Evolutionary conservation across 768 basidiomycete species (phyloP).

Genomic region (Lentinula sp.): DNA sequence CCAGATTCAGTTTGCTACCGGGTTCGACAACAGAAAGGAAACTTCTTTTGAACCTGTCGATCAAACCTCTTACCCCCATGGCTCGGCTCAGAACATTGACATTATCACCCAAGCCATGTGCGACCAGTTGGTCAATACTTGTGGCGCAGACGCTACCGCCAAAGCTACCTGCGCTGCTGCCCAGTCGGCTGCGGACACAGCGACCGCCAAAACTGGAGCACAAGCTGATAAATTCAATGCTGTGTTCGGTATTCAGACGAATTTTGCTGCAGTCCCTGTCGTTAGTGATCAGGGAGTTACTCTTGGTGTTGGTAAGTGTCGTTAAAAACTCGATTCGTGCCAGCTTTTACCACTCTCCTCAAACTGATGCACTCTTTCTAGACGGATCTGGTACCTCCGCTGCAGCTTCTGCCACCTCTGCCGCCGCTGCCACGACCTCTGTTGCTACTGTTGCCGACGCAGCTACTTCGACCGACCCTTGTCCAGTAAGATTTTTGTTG

Average conservation of each 20-base stretch:
- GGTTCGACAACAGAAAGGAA: conserved; percentile 53
- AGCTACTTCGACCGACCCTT: conserved; percentile 9
- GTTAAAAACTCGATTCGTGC: not conserved
- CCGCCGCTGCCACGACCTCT: not conserved
- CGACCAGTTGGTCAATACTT: conserved; percentile 44
- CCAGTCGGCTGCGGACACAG: conserved; percentile 32
- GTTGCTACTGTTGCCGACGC: not conserved
- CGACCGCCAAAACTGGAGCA: conserved; percentile 37
- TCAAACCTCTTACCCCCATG: conserved; percentile 41
- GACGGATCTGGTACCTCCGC: not conserved
- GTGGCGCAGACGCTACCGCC: conserved; percentile 49
- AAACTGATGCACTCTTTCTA: not conserved
- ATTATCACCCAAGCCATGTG: conserved; percentile 54
- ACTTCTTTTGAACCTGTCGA: not conserved
- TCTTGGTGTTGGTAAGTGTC: not conserved
- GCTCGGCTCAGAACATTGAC: conserved; percentile 47
- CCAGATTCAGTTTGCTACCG: conserved; percentile 50
- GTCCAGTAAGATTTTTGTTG: not conserved
- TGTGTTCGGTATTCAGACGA: conserved; percentile 34
- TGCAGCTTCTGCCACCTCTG: not conserved
- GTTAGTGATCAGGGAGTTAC: conserved; percentile 16
- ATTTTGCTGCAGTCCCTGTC: conserved; percentile 23
- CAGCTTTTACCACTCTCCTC: not conserved
- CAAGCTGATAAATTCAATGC: conserved; percentile 51
- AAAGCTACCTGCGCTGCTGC: conserved; percentile 40